phyloP scores from a whole-genome alignment of 2,329 filamentous ascomycete species.

The Phialophora tarda region DNA sequence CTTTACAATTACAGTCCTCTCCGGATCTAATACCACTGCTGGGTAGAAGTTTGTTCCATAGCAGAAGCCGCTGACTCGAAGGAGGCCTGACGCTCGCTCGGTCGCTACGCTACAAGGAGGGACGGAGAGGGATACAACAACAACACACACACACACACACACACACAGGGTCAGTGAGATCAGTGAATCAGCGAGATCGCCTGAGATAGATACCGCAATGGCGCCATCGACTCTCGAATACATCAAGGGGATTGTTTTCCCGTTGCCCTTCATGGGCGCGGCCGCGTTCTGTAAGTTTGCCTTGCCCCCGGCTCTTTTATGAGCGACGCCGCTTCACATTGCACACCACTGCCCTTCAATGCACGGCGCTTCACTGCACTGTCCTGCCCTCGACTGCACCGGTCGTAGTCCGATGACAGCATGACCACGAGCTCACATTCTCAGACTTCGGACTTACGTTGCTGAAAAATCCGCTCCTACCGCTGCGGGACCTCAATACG shows the following conservation, averaged over 20 bases:
- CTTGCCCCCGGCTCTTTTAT: background rate
- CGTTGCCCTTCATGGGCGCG: constrained; percentile 13
- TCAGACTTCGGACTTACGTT: constrained; percentile 32
- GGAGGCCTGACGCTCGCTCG: too few relatives aligned
- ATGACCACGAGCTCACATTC: background rate
- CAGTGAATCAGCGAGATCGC: background rate
- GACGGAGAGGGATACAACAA: too few relatives aligned
- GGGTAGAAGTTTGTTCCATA: too few relatives aligned
- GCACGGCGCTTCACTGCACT: too few relatives aligned
- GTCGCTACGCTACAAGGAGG: too few relatives aligned
- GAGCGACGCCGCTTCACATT: background rate
- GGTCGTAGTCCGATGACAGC: background rate
- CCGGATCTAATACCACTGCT: too few relatives aligned
- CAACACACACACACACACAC: too few relatives aligned
- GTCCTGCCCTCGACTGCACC: too few relatives aligned
- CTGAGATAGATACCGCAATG: background rate
- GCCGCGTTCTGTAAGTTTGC: constrained; percentile 9
- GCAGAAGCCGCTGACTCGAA: too few relatives aligned
- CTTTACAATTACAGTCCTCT: too few relatives aligned
- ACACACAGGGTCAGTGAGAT: background rate
- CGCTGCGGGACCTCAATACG: constrained; percentile 33
- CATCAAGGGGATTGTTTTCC: constrained; percentile 7
- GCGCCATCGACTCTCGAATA: constrained; percentile 4
- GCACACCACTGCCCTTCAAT: background rate
- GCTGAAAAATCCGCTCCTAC: constrained; percentile 27